Evolutionary conservation across 768 basidiomycete species (phyloP).

Genomic region (Candolleomyces efflorescens): DNA sequence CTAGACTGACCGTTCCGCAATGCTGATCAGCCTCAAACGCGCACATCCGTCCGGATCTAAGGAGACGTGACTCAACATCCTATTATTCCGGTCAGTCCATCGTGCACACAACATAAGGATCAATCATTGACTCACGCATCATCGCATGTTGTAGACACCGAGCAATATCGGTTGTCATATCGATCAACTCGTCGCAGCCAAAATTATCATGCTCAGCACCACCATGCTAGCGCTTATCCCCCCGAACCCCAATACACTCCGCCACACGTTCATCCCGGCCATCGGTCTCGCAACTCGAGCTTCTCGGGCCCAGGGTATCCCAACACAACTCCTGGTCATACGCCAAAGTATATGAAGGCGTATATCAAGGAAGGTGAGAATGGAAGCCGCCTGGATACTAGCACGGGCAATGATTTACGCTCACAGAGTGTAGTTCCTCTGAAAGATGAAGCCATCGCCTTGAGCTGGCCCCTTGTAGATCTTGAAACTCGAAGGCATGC

Average conservation of each 20-base stretch:
- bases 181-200: constrained; percentile 7
- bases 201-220: not conserved
- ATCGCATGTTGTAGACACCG: not conserved
- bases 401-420: not conserved
- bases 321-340: constrained; percentile 1
- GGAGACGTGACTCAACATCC: not conserved
- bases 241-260: not conserved
- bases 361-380: constrained; percentile 22
- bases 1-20: not conserved
- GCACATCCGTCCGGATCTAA: not conserved
- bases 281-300: constrained; percentile 7
- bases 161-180: constrained; percentile 5
- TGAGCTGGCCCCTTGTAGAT: constrained; percentile 49
- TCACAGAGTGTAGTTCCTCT: constrained; percentile 23
- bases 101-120: not conserved
- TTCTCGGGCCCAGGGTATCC: constrained; percentile 6
- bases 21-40: not conserved
- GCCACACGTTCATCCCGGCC: not conserved
- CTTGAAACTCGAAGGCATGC: constrained; percentile 25
- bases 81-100: constrained; percentile 5
- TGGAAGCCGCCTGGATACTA: not conserved
- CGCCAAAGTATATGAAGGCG: constrained; percentile 24
- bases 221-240: not conserved
- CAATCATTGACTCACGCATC: not conserved
- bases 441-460: constrained; percentile 35